Evolutionary conservation across 768 basidiomycete genomes (phyloP).

Genomic region (Suillus alpinus): DNA sequence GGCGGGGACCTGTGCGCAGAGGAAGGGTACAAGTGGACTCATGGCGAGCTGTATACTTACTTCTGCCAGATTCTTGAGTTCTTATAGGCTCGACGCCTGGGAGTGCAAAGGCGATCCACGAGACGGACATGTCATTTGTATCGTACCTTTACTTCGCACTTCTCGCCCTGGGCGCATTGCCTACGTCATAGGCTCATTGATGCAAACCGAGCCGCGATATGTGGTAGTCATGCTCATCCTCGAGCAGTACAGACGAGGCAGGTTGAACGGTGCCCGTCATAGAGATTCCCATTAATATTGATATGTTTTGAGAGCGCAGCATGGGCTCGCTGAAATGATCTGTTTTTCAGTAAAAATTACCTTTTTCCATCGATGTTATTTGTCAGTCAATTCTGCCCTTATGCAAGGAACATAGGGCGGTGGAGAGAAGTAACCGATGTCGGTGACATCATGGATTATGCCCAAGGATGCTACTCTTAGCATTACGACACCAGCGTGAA

Average conservation of each 20-base stretch:
- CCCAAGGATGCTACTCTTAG: no score
- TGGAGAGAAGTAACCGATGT: no score
- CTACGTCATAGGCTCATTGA: not conserved
- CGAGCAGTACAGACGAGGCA: not conserved
- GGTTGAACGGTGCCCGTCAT: no score
- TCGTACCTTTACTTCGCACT: not conserved
- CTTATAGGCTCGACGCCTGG: not conserved
- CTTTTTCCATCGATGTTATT: no score
- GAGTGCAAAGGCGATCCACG: not conserved
- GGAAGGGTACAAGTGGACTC: not conserved
- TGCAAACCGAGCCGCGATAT: not conserved
- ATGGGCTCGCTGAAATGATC: not conserved
- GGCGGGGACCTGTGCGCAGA: not conserved
- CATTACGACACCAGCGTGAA: not conserved
- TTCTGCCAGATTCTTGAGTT: not conserved
- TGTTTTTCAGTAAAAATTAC: not conserved
- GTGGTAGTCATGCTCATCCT: not conserved
- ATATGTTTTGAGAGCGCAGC: not conserved
- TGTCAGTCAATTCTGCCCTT: not conserved
- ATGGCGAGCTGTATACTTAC: not conserved
- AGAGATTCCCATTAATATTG: not conserved
- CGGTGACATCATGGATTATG: no score
- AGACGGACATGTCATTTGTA: not conserved
- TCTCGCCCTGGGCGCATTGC: not conserved
- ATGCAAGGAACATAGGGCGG: no score